phyloP scores from a whole-genome alignment of 2,329 filamentous ascomycete genomes.

The Aspergillus udagawae region DNA sequence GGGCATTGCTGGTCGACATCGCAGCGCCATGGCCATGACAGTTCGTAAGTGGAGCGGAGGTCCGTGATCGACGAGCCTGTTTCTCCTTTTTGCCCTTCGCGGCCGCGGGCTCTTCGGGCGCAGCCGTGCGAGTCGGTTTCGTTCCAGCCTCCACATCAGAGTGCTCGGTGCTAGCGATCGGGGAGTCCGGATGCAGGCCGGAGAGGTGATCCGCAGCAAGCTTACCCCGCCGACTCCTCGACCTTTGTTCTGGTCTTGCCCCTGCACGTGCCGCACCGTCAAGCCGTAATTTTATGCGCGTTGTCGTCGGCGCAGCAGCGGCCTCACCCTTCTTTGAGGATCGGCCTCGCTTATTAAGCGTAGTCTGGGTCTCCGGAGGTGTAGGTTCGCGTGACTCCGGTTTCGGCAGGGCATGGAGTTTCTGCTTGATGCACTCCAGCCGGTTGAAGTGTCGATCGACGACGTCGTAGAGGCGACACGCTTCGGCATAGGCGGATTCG shows the following conservation, averaged over 20 bases:
- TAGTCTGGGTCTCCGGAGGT: conserved; percentile 36
- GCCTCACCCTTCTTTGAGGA: conserved; percentile 37
- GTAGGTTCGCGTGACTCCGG: conserved; percentile 60
- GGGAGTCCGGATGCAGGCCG: conserved; percentile 41
- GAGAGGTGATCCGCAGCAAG: conserved; percentile 34
- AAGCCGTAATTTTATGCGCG: conserved; percentile 42
- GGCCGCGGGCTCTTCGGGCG: conserved; percentile 12
- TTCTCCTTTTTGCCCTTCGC: conserved; percentile 43
- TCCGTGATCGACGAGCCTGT: conserved; percentile 23
- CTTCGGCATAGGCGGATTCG: conserved; percentile 55
- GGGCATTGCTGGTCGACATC: conserved; percentile 59
- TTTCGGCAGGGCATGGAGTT: conserved; percentile 58
- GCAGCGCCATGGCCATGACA: conserved; percentile 29
- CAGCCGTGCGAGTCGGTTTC: conserved; percentile 19
- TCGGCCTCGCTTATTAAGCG: conserved; percentile 36
- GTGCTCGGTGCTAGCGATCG: conserved; percentile 45
- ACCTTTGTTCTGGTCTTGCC: conserved; percentile 27
- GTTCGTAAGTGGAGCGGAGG: conserved; percentile 6
- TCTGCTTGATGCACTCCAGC: conserved; percentile 56
- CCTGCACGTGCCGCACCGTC: conserved; percentile 23
- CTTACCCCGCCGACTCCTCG: conserved; percentile 34
- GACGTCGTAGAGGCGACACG: conserved; percentile 54
- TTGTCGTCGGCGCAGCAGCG: conserved; percentile 21
- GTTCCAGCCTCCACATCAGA: conserved; percentile 39
- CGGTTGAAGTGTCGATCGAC: conserved; percentile 56